These are phyloP conservation scores for Kodamaea hsintzibuensis DNA, from an alignment of 805 yeast genomes.

Conservation along the genomic window DNA sequence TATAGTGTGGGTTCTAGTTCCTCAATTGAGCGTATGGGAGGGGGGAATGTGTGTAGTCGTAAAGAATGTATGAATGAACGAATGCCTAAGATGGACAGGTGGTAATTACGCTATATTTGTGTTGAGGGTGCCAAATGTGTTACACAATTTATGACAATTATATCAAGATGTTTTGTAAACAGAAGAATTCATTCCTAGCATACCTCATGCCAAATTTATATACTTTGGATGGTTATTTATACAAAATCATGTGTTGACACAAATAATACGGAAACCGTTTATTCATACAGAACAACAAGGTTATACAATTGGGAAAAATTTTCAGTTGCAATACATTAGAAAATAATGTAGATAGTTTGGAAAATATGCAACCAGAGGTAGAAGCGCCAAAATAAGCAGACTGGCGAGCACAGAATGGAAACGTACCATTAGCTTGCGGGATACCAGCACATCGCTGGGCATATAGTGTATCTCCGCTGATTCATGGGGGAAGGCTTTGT, in stretches of 20 bases:
- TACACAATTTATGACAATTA: slow-evolving; percentile 1
- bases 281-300: slow-evolving; percentile 11
- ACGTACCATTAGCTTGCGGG: background rate
- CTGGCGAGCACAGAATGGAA: slow-evolving; percentile 1
- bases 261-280: slow-evolving; percentile 12
- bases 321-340: slow-evolving; percentile 4
- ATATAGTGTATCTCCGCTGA: background rate
- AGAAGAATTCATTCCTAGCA: slow-evolving; percentile 4
- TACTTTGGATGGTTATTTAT: slow-evolving; percentile 8
- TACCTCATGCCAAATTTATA: slow-evolving; percentile 1
- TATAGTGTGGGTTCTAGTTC: background rate
- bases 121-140: background rate
- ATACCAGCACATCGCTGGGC: too few relatives aligned
- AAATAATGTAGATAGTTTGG: slow-evolving; percentile 1
- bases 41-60: background rate
- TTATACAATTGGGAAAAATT: slow-evolving; percentile 6
- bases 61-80: background rate
- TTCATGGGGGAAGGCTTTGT: background rate
- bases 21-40: background rate
- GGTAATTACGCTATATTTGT: background rate
- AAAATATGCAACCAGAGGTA: slow-evolving; percentile 3
- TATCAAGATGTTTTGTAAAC: slow-evolving; percentile 2
- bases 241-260: slow-evolving; percentile 12
- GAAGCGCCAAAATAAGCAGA: background rate
- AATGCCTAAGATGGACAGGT: background rate